A percentile compares a stretch with the other conserved stretches of the same genome.
Evolutionary conservation across 1,139 yeast species (phyloP).

Genomic region (Debaryomyces singareniensis): DNA sequence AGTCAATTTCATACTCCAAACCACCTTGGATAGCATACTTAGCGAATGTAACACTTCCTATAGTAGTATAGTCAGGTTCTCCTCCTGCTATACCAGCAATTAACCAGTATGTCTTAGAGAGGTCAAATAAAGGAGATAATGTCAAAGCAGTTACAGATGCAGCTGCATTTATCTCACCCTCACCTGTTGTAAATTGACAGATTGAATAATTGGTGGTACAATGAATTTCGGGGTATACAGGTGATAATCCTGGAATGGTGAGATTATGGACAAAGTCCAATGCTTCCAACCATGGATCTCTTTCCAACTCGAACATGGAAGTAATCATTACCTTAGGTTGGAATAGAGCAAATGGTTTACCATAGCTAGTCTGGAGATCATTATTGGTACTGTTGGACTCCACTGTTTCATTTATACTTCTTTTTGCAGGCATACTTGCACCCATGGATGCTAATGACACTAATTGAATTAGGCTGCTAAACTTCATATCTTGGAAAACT

Average conservation of each 20-base stretch:
- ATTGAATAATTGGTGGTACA: slow-evolving; percentile 48
- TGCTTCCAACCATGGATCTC: slow-evolving; percentile 46
- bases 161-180: slow-evolving; percentile 67
- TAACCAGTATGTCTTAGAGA: slow-evolving; percentile 53
- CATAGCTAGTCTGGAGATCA: slow-evolving; percentile 20
- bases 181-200: slow-evolving; percentile 63
- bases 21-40: slow-evolving; percentile 60
- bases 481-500: not conserved
- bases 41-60: slow-evolving; percentile 57
- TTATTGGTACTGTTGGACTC: slow-evolving; percentile 9
- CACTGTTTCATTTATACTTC: slow-evolving; percentile 6
- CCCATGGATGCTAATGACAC: not conserved
- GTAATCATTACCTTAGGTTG: slow-evolving; percentile 52
- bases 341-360: slow-evolving; percentile 32
- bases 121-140: slow-evolving; percentile 50
- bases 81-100: slow-evolving; percentile 68
- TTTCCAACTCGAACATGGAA: slow-evolving; percentile 52
- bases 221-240: slow-evolving; percentile 49
- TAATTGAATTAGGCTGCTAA: not conserved
- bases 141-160: slow-evolving; percentile 50
- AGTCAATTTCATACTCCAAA: slow-evolving; percentile 50
- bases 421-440: not conserved
- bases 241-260: slow-evolving; percentile 61
- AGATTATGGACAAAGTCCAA: slow-evolving; percentile 45
- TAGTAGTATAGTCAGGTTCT: slow-evolving; percentile 40